A percentile compares a stretch with the other conserved stretches of the same genome.
These are phyloP conservation scores for Lachnellula subtilissima DNA, from an alignment of 2,329 filamentous ascomycete species.

Conservation along the genomic window DNA sequence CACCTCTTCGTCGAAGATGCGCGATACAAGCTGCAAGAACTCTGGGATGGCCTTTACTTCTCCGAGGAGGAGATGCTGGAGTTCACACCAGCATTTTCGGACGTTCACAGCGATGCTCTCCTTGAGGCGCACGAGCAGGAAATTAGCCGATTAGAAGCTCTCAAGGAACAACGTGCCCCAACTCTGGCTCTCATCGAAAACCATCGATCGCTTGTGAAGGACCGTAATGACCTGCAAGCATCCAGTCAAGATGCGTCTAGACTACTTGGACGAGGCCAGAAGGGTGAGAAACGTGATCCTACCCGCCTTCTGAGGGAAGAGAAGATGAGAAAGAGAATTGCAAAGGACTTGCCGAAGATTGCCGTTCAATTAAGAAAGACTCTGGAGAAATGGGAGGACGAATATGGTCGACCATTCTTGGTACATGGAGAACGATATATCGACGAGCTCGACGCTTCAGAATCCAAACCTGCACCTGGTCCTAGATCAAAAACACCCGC, in stretches of 20 bases:
- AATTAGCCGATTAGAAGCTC: slow-evolving; percentile 71
- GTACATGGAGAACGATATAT: slow-evolving; percentile 91
- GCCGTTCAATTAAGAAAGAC: slow-evolving; percentile 74
- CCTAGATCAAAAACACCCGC: slow-evolving; percentile 73
- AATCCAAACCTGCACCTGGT: slow-evolving; percentile 54
- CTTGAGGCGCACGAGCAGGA: slow-evolving; percentile 93
- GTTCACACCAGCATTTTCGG: slow-evolving; percentile 93
- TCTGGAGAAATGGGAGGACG: slow-evolving; percentile 87
- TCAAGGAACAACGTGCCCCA: slow-evolving; percentile 83
- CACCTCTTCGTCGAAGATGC: slow-evolving; percentile 96
- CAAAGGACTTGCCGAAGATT: slow-evolving; percentile 92
- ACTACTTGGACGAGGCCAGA: slow-evolving; percentile 83
- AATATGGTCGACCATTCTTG: slow-evolving; percentile 88
- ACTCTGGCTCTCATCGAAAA: slow-evolving; percentile 77
- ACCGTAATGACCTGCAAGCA: slow-evolving; percentile 80
- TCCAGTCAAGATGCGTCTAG: slow-evolving; percentile 94
- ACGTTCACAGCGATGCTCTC: slow-evolving; percentile 93
- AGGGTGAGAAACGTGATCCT: slow-evolving; percentile 90
- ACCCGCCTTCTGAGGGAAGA: slow-evolving; percentile 91
- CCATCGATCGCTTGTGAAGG: slow-evolving; percentile 75
- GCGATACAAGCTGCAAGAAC: slow-evolving; percentile 80
- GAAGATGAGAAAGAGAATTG: slow-evolving; percentile 96
- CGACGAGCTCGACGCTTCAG: slow-evolving; percentile 68
- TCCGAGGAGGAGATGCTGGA: slow-evolving; percentile 99
- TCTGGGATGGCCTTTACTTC: slow-evolving; percentile 92